Evolutionary conservation across 441 rosid genomes (phyloP).

Genomic region (Populus hybrid): DNA sequence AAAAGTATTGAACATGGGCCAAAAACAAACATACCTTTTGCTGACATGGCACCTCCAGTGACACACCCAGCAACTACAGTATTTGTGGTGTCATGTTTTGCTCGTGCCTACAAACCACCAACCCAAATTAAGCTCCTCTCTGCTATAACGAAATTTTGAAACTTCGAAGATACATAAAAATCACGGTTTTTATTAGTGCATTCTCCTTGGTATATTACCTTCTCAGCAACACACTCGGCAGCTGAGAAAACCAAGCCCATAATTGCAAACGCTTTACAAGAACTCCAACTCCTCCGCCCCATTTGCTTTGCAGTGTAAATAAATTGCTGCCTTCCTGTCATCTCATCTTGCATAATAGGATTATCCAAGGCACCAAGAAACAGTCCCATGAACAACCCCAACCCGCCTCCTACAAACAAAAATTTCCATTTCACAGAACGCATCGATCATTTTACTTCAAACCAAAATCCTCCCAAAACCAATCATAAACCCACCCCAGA

Average conservation of each 20-base stretch:
- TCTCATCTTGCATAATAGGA: constrained; percentile 68
- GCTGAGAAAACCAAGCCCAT: constrained; percentile 94
- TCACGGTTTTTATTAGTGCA: neutral
- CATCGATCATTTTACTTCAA: neutral
- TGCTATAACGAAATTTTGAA: neutral
- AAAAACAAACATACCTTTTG: constrained; percentile 28
- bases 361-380: constrained; percentile 79
- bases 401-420: constrained; percentile 71
- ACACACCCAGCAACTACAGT: constrained; percentile 86
- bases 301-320: constrained; percentile 69
- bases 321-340: constrained; percentile 82
- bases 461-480: neutral
- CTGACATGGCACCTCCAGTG: constrained; percentile 85
- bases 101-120: constrained; percentile 56
- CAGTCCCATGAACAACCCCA: constrained; percentile 83
- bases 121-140: neutral
- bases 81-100: constrained; percentile 81
- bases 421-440: constrained; percentile 8
- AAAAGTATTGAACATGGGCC: neutral
- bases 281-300: constrained; percentile 88
- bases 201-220: constrained; percentile 39
- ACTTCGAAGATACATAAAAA: neutral
- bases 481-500: neutral
- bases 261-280: constrained; percentile 81
- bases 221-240: constrained; percentile 84